Evolutionary conservation across 768 basidiomycete genomes (phyloP), one percentile per base, ranked within the genome.

Genomic region (Podaxis rugospora): DNA sequence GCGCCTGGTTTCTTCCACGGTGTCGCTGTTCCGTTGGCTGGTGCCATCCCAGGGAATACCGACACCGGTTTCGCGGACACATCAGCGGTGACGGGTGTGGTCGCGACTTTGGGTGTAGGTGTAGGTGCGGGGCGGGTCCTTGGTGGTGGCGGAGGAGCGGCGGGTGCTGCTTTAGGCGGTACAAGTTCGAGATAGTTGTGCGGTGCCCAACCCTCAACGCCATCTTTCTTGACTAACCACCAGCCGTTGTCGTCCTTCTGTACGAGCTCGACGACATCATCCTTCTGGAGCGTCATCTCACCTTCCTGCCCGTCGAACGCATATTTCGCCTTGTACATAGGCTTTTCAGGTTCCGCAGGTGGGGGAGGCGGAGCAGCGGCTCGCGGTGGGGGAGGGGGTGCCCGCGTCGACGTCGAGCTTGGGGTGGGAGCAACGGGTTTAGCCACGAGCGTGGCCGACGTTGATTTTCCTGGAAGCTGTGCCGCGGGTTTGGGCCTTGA

Each of bases 171-270:
- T 65, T 83, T 85, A 21, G 83, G 83, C 16, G 87, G 86, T 4
- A 89, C 83, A 36, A 89, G 80, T 70, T 97, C 95, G 5, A 96
- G 85, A 69, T 95, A 97, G 72, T 93, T 95, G 65, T 89, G 87
- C 1, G 97, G 97, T 18, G 95, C 93, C 95, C 95, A 99, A 13
- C 93, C 97, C 70, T 98, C 94, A 16, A 77, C 74, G 2, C 83
- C 83, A 55, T 80, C 82, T 73, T 90, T 93, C 80, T 89, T 92
- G 59, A 98, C 89, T 35, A 97, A 80, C 96, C 97, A 98, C 97
- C 97, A 99, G 2, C 96, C 97, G 66, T 96, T 96, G 62, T 95
- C 86, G 64, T 95, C 88, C 69, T 97, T 94, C 77, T 96, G 89
- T 35, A 95, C 79, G 18, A 98, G 78, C 75, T 98, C 95, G 1